phyloP scores from a whole-genome alignment of 345 rosid genomes.

The Kernera saxatilis region DNA sequence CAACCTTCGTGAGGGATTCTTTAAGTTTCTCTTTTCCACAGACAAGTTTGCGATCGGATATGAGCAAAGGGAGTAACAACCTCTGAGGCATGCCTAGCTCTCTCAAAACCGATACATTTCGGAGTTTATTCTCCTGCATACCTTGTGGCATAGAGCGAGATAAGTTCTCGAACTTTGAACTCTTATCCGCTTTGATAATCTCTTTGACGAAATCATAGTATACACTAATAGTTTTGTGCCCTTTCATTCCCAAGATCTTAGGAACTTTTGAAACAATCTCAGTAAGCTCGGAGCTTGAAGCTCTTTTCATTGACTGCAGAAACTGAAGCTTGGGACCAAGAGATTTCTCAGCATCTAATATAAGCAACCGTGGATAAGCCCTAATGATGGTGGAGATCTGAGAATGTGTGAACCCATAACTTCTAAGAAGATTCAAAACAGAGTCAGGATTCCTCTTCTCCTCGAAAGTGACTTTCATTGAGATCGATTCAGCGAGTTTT shows the following conservation, averaged over 20 bases:
- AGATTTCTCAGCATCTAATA: not conserved
- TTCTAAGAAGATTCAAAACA: conserved; percentile 7
- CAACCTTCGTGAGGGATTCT: no score
- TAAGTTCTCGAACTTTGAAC: not conserved
- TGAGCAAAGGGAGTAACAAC: not conserved
- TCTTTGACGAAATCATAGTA: conserved; percentile 1
- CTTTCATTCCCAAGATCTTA: not conserved
- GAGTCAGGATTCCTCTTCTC: not conserved
- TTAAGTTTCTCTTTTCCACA: not conserved
- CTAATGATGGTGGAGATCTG: conserved; percentile 14
- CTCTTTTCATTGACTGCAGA: not conserved
- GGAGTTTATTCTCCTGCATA: not conserved
- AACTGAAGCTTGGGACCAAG: conserved; percentile 25
- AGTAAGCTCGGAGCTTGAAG: not conserved
- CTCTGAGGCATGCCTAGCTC: conserved; percentile 18
- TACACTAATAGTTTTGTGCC: not conserved
- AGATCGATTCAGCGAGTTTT: conserved; percentile 8
- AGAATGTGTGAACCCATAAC: conserved; percentile 19
- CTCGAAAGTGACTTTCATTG: not conserved
- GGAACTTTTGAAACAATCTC: not conserved
- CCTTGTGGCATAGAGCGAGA: not conserved
- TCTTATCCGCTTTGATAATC: not conserved
- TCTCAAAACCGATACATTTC: conserved; percentile 9
- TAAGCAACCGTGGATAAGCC: not conserved
- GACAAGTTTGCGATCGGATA: not conserved